Evolutionary conservation across 495 filamentous ascomycete species (phyloP).

Genomic region (Penicillium herquei): DNA sequence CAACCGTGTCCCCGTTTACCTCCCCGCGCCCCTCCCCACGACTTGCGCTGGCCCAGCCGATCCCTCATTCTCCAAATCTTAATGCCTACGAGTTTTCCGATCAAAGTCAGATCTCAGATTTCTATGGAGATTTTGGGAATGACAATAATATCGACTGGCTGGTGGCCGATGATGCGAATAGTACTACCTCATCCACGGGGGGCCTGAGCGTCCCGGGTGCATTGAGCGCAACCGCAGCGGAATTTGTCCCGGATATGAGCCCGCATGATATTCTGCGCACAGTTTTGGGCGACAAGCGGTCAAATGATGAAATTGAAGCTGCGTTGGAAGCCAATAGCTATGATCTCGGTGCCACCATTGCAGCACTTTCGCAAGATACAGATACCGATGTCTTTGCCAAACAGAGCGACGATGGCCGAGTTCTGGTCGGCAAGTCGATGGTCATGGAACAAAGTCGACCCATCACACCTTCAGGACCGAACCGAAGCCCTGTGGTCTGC

Average conservation of each 20-base stretch:
- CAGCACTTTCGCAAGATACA: constrained; percentile 70
- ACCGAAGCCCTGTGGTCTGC: constrained; percentile 83
- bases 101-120: constrained; percentile 71
- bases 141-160: constrained; percentile 93
- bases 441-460: constrained; percentile 67
- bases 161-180: constrained; percentile 83
- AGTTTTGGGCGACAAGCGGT: constrained; percentile 82
- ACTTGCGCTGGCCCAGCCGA: constrained; percentile 88
- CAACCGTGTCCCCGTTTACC: constrained; percentile 76
- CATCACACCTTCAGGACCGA: constrained; percentile 66
- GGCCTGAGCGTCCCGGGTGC: constrained; percentile 59
- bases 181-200: constrained; percentile 69
- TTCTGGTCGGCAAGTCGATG: constrained; percentile 91
- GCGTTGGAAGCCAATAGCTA: constrained; percentile 88
- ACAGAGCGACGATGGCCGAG: constrained; percentile 42
- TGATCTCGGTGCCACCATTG: constrained; percentile 86
- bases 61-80: constrained; percentile 90
- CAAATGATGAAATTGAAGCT: constrained; percentile 90
- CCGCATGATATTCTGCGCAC: constrained; percentile 97
- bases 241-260: constrained; percentile 88
- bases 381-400: constrained; percentile 31
- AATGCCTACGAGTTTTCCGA: constrained; percentile 92
- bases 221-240: constrained; percentile 76
- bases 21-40: constrained; percentile 93
- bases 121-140: constrained; percentile 86